Evolutionary conservation across 805 yeast species (phyloP).

Genomic region (Pichia exigua): DNA sequence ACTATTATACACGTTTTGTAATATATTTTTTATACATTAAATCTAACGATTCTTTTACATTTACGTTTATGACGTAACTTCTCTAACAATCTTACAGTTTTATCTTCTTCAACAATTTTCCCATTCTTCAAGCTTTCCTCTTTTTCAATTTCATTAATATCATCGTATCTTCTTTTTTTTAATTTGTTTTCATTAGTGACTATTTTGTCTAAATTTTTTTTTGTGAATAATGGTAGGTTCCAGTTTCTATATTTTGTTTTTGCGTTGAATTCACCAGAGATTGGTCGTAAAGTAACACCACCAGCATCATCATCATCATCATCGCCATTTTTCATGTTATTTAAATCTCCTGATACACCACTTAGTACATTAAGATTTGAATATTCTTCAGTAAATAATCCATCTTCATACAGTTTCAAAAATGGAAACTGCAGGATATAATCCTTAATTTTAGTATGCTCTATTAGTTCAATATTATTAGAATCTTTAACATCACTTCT

Average conservation of each 20-base stretch:
- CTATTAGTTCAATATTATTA: slow-evolving; percentile 38
- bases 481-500: slow-evolving; percentile 18
- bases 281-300: slow-evolving; percentile 1
- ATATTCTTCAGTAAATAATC: slow-evolving; percentile 27
- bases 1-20: background rate
- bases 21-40: slow-evolving; percentile 7
- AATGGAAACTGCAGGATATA: slow-evolving; percentile 46
- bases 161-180: slow-evolving; percentile 9
- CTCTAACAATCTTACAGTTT: slow-evolving; percentile 9
- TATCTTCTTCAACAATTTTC: background rate
- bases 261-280: slow-evolving; percentile 12
- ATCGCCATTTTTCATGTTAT: too few species aligned
- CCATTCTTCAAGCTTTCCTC: slow-evolving; percentile 10
- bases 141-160: slow-evolving; percentile 3
- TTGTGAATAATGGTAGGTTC: slow-evolving; percentile 32
- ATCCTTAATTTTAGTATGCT: slow-evolving; percentile 51
- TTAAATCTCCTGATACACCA: slow-evolving; percentile 8
- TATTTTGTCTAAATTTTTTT: slow-evolving; percentile 23
- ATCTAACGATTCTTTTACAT: slow-evolving; percentile 15
- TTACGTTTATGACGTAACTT: slow-evolving; percentile 11
- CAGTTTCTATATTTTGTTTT: slow-evolving; percentile 19
- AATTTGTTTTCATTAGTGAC: slow-evolving; percentile 18
- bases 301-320: slow-evolving; percentile 10
- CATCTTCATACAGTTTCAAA: slow-evolving; percentile 28
- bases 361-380: slow-evolving; percentile 13